These are phyloP conservation scores for Trypanosoma scelopori DNA, from an alignment of 208 protist species.

Conservation along the genomic window DNA sequence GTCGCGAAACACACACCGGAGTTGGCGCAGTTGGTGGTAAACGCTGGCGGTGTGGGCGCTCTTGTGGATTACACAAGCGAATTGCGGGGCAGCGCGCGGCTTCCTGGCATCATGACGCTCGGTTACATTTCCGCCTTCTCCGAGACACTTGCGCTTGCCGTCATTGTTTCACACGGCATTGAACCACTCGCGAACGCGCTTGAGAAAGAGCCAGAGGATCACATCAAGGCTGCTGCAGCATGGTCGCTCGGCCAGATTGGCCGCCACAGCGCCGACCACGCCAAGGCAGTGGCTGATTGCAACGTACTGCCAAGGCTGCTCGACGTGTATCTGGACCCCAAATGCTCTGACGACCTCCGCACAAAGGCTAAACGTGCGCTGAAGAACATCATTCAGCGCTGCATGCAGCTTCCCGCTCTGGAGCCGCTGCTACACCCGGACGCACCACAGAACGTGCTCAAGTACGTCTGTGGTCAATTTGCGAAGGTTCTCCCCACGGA, in stretches of 20 bases:
- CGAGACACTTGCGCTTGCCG: conserved; percentile 95
- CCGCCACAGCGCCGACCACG: conserved; percentile 97
- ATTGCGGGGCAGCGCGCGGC: conserved; percentile 81
- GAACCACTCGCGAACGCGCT: conserved; percentile 91
- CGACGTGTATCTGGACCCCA: conserved; percentile 88
- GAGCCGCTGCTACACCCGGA: conserved; percentile 96
- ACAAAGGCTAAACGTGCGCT: conserved; percentile 96
- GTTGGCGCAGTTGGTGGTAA: conserved; percentile 97
- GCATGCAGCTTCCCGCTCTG: conserved; percentile 93
- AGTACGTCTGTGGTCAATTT: conserved; percentile 98
- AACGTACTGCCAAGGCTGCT: conserved; percentile 95
- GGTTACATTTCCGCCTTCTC: conserved; percentile 98
- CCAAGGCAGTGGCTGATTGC: conserved; percentile 94
- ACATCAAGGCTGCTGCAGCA: conserved; percentile 93
- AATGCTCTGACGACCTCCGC: conserved; percentile 93
- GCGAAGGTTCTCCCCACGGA: conserved; percentile 98
- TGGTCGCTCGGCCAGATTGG: conserved; percentile 96
- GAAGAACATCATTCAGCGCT: conserved; percentile 97
- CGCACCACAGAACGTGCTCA: conserved; percentile 95
- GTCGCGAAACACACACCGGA: conserved; percentile 98
- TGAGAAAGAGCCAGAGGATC: conserved; percentile 92
- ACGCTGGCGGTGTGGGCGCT: conserved; percentile 96
- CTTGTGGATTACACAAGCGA: conserved; percentile 97
- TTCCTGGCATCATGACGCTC: conserved; percentile 98
- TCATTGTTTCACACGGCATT: conserved; percentile 95